Evolutionary conservation across 2,329 filamentous ascomycete species (phyloP), one percentile per base, ranked within the genome.

Genomic region (Xylaria sp.): DNA sequence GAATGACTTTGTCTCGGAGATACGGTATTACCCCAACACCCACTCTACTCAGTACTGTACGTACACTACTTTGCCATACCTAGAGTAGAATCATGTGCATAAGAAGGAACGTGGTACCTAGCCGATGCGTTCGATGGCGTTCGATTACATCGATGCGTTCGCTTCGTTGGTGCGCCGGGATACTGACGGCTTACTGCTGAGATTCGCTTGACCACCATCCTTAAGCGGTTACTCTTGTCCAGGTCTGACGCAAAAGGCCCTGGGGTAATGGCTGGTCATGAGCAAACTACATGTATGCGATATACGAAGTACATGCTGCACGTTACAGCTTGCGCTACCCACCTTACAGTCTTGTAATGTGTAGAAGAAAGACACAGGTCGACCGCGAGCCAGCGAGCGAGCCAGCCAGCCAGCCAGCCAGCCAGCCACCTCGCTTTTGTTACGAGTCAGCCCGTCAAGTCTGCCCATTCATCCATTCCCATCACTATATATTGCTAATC

Each of bases 201-300:
- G 67, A 67, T 66, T 67, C 63, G 67, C 67, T 67, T 64, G 67
- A 64, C 45, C 49, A 60, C 53, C 37, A 53, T 55, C 46, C 42
- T 43, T 46, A 23, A 23, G 9, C 54, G 55, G 66, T 64, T 65
- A 66, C 69, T 51, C 65, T 65, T 49, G 60, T 33, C 59, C 57
- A 63, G 58, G 63, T 63, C 68, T 71, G 68, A 70, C 67, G 67
- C 67, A 69, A 28, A 66, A 58, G 28, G 55, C 40, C 43, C 62
- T 55, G 45, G 52, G 43, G 56, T n/a, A 25, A 56, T 51, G n/a
- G 40, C 35, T 45, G 49, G 35, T 17, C 53, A 53, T 64, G 57
- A 64, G 57, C 61, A 57, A 52, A 23, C 45, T 17, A 42, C n/a
- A n/a, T n/a, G n/a, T n/a, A n/a, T n/a, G 28, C 31, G 33, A 47